Conservation (phyloP, 495 filamentous ascomycete genomes). For the Pseudotulostoma volvatum region DNA sequence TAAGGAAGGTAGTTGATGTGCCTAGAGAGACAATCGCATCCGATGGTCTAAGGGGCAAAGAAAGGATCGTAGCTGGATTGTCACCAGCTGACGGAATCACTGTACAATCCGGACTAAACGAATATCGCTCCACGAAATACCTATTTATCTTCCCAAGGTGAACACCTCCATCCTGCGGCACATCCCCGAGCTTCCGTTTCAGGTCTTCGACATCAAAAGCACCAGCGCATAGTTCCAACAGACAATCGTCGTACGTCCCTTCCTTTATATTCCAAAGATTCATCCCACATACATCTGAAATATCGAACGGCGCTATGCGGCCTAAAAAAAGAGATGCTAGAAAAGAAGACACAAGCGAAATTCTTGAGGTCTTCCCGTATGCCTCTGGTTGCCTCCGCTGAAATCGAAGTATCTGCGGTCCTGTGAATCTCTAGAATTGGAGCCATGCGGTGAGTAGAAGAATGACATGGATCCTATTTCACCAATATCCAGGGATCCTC, state of each 20-base stretch:
- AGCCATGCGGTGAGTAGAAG: conserved; percentile 2
- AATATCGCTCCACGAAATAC: conserved; percentile 66
- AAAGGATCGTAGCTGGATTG: conserved; percentile 89
- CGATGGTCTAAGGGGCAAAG: conserved; percentile 64
- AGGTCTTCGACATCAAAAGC: conserved; percentile 48
- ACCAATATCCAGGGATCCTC: conserved; percentile 16
- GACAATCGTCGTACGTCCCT: conserved; percentile 51
- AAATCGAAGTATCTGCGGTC: conserved; percentile 86
- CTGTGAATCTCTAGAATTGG: conserved; percentile 73
- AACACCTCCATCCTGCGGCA: conserved; percentile 63
- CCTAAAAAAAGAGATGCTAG: conserved; percentile 85
- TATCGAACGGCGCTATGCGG: conserved; percentile 72
- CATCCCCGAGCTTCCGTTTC: conserved; percentile 61
- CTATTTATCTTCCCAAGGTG: conserved; percentile 53
- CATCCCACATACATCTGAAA: conserved; percentile 91
- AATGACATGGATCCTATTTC: neutral
- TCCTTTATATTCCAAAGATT: conserved; percentile 84
- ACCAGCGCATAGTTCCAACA: conserved; percentile 65
- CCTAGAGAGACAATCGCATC: conserved; percentile 91
- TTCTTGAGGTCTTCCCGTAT: conserved; percentile 64
- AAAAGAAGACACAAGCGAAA: conserved; percentile 90
- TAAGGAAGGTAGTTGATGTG: conserved; percentile 91
- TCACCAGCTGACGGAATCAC: conserved; percentile 85
- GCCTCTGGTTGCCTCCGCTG: conserved; percentile 59
- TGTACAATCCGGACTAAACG: conserved; percentile 56